Evolutionary conservation across 108 stramenopile genomes (phyloP).

Genomic region (Pseudonitzschia multistriata): DNA sequence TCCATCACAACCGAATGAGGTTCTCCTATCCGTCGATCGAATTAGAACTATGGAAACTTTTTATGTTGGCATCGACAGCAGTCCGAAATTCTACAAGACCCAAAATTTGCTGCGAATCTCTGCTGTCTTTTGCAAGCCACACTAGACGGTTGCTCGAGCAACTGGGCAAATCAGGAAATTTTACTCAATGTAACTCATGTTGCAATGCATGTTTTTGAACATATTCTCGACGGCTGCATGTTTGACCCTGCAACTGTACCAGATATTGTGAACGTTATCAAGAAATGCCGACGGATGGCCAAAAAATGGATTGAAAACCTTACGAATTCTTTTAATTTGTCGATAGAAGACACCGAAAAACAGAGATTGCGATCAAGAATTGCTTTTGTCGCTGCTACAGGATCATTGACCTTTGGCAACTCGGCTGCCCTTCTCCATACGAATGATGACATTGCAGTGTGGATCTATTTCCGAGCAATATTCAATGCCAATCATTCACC

Average conservation of each 20-base stretch:
- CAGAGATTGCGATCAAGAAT: not conserved
- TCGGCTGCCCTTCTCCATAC: not conserved
- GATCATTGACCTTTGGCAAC: not conserved
- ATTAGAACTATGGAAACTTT: not conserved
- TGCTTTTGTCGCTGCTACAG: not conserved
- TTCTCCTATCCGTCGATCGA: not conserved
- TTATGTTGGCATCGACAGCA: not conserved
- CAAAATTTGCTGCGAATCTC: not conserved
- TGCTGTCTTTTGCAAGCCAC: not conserved
- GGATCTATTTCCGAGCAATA: not conserved
- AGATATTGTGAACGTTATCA: not conserved
- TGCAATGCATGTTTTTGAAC: not conserved
- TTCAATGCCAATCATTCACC: not conserved
- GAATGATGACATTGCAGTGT: not conserved
- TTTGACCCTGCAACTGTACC: not conserved
- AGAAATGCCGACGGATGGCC: not conserved
- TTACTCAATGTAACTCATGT: constrained; percentile 4
- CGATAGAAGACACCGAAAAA: not conserved
- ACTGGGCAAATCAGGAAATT: not conserved
- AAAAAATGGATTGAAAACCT: constrained; percentile 1
- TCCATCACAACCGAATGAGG: not conserved
- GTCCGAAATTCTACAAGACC: constrained; percentile 1
- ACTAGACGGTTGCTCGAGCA: not conserved
- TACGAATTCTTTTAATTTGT: not conserved
- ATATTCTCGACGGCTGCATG: not conserved